Conservation (phyloP, 306 rosid species). For the Sicyos baderoa region DNA sequence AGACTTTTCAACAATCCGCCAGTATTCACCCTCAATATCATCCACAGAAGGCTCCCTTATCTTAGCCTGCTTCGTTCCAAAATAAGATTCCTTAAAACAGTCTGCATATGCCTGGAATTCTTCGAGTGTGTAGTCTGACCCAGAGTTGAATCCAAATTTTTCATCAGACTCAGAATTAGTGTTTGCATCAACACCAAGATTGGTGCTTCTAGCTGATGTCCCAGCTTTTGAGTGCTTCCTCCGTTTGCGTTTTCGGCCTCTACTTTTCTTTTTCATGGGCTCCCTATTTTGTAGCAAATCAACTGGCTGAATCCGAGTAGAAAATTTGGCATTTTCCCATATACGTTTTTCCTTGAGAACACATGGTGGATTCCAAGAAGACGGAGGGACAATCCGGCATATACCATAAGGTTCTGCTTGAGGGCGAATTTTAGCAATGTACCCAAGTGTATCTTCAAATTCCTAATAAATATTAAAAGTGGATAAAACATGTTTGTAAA, state of each 20-base stretch:
- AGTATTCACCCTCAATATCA: slow-evolving; percentile 94
- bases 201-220: slow-evolving; percentile 37
- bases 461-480: slow-evolving; percentile 38
- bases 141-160: slow-evolving; percentile 80
- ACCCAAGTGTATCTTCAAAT: slow-evolving; percentile 71
- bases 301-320: slow-evolving; percentile 79
- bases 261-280: slow-evolving; percentile 80
- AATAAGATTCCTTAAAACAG: slow-evolving; percentile 63
- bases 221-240: slow-evolving; percentile 51
- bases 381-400: slow-evolving; percentile 94
- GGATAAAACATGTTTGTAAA: slow-evolving; percentile 11
- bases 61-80: slow-evolving; percentile 39
- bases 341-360: slow-evolving; percentile 65
- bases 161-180: slow-evolving; percentile 48
- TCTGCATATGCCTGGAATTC: slow-evolving; percentile 57
- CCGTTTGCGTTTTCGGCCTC: slow-evolving; percentile 69
- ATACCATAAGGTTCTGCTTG: slow-evolving; percentile 75
- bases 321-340: slow-evolving; percentile 70
- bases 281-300: slow-evolving; percentile 96
- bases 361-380: slow-evolving; percentile 81
- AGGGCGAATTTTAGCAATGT: slow-evolving; percentile 73
- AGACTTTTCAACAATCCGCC: slow-evolving; percentile 84
- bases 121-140: slow-evolving; percentile 57
- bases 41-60: slow-evolving; percentile 55
- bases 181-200: slow-evolving; percentile 43